Evolutionary conservation across 345 rosid species (phyloP), one percentile per base, ranked within the genome.

Genomic region (Raphanus sativus): DNA sequence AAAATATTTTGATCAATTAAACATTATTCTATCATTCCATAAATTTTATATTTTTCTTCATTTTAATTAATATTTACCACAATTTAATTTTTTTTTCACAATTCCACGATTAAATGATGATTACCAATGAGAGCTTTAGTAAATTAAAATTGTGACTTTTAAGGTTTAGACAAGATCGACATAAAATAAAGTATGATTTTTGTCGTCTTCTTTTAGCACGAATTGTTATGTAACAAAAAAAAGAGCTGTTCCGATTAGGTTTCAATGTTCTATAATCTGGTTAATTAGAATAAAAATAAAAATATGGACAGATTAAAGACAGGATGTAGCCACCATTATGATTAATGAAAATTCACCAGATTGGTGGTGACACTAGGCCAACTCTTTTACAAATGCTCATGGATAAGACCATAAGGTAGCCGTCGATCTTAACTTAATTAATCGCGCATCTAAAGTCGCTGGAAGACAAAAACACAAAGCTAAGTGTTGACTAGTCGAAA

Each of bases 401-500:
- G 40, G 67, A 48, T 45, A 45, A 40, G 50, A 40, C 50, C 50
- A 40, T 40, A 9, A 45, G 15, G 5, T 11, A 12, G 52, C 12
- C 52, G 15, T 12, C 52, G 52, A 3, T 45, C 6, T 45, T 62
- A 26, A 61, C 8, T 25, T 8, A 8, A 60, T 45, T 24, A 52
- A 15, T 16, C 4, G 25, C 24, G 16, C 25, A 52, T 52, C 25
- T 16, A 52, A 52, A 52, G 2, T 70, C 59, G 32, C 67, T 16
- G 12, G 42, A 29, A 67, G 36, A 21, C 8, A 9, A 60, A 45
- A 7, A n/a, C 32, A 26, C 42, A 33, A 15, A 1, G 55, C 5
- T 48, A 2, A 48, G 55, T 76, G 55, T 68, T 52, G 70, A 69
- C 64, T 62, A 69, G 15, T 62, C 58, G 29, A 10, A 9, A 48